These are phyloP conservation scores for Dacryopinax spathularia DNA, from an alignment of 768 basidiomycete genomes.

Conservation along the genomic window DNA sequence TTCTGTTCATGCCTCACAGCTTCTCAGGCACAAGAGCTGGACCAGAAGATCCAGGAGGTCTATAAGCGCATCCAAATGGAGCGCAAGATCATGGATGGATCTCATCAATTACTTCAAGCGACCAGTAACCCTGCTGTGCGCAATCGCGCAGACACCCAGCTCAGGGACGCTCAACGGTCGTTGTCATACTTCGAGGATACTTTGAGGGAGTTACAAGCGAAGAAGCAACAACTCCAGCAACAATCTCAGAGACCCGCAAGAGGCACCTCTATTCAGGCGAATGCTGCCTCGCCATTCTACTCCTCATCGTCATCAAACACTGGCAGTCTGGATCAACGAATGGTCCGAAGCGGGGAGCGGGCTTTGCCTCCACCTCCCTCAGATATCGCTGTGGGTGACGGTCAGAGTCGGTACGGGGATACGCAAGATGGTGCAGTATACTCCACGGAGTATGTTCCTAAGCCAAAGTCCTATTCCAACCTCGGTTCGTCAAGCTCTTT, in stretches of 20 bases:
- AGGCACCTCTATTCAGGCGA: background rate
- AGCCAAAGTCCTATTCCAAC: constrained; percentile 59
- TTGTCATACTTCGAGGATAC: constrained; percentile 79
- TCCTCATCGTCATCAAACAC: background rate
- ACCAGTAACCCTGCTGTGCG: constrained; percentile 79
- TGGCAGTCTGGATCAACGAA: background rate
- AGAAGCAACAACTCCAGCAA: constrained; percentile 32
- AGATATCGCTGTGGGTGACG: background rate
- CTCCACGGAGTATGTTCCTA: constrained; percentile 25
- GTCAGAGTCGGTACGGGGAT: background rate
- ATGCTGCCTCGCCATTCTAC: background rate
- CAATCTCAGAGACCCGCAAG: background rate
- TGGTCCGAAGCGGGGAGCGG: background rate
- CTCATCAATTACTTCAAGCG: constrained; percentile 60
- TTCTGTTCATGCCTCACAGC: too few species aligned
- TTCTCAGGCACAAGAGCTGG: constrained; percentile 31
- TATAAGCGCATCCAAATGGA: constrained; percentile 82
- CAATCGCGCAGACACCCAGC: constrained; percentile 65
- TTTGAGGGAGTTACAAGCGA: constrained; percentile 64
- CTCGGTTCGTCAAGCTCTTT: constrained; percentile 26
- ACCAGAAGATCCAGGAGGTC: constrained; percentile 87
- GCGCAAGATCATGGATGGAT: constrained; percentile 81
- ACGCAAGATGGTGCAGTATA: background rate
- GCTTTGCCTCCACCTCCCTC: background rate
- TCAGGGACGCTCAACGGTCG: constrained; percentile 70